Percentiles rank a stretch among this genome's conserved stretches.
Conservation (phyloP, 257 asterid genomes). For the Solanum clarkiae region DNA sequence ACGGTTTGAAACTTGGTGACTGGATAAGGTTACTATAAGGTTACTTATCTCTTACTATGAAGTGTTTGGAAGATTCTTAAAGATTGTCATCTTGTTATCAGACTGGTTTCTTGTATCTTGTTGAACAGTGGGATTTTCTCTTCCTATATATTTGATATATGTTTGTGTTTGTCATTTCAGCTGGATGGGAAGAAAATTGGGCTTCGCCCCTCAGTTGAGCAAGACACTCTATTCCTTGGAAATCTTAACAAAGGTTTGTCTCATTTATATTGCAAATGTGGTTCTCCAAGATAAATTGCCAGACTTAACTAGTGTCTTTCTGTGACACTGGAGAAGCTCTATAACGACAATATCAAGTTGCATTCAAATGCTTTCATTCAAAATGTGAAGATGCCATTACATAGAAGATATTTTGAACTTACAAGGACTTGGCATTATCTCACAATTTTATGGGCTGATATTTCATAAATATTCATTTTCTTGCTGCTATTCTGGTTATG, state of each 20-base stretch:
- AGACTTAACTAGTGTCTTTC: background rate
- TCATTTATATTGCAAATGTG: background rate
- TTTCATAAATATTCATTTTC: background rate
- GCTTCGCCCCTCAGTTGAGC: slow-evolving; percentile 74
- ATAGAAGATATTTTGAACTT: background rate
- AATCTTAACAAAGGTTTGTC: slow-evolving; percentile 81
- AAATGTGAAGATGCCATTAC: background rate
- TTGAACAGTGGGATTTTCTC: background rate
- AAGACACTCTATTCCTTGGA: slow-evolving; percentile 61
- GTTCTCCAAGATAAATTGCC: background rate
- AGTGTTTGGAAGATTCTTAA: background rate
- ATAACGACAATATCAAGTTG: background rate
- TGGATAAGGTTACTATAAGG: background rate
- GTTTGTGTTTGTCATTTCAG: slow-evolving; percentile 26
- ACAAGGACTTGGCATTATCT: background rate
- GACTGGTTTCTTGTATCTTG: background rate
- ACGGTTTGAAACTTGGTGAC: background rate
- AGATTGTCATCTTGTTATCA: background rate
- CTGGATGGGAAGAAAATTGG: slow-evolving; percentile 80
- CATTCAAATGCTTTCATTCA: background rate
- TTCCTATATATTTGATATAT: background rate
- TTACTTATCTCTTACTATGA: background rate
- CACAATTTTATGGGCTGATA: background rate
- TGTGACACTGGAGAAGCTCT: background rate
- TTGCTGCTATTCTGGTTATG: background rate